These are phyloP conservation scores for Phytopythium ostracodes DNA, from an alignment of 352 stramenopile species.

Conservation along the genomic window DNA sequence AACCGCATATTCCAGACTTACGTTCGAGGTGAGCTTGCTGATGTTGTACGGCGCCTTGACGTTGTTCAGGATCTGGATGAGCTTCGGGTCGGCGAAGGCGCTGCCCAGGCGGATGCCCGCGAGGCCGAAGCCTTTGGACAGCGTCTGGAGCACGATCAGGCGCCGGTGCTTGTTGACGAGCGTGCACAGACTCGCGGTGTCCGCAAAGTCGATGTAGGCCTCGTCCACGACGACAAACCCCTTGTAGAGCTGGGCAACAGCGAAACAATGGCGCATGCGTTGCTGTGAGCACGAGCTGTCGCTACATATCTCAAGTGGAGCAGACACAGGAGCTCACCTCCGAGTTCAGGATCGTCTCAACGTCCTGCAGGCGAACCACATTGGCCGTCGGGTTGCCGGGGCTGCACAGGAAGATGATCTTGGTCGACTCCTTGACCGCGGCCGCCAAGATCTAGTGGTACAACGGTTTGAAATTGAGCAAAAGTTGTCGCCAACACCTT, in stretches of 20 bases:
- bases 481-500: no score
- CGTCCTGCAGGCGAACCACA: slow-evolving; percentile 85
- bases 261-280: background rate
- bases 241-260: slow-evolving; percentile 55
- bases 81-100: slow-evolving; percentile 87
- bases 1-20: background rate
- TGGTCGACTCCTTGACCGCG: slow-evolving; percentile 82
- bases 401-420: slow-evolving; percentile 97
- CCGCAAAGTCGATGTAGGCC: slow-evolving; percentile 97
- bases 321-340: slow-evolving; percentile 29
- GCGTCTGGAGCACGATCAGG: slow-evolving; percentile 96
- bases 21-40: slow-evolving; percentile 94
- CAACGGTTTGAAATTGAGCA: background rate
- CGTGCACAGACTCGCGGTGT: slow-evolving; percentile 65
- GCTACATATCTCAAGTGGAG: background rate
- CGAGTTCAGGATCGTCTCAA: slow-evolving; percentile 87
- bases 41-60: slow-evolving; percentile 99
- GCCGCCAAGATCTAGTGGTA: slow-evolving; percentile 78
- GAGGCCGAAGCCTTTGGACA: slow-evolving; percentile 98
- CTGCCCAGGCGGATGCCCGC: slow-evolving; percentile 93
- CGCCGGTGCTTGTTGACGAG: slow-evolving; percentile 92
- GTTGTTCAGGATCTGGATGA: slow-evolving; percentile 99
- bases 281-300: background rate
- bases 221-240: slow-evolving; percentile 98
- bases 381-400: slow-evolving; percentile 98